Conservation (phyloP, 2,329 filamentous ascomycete species). For the Sporothrix inflata region DNA sequence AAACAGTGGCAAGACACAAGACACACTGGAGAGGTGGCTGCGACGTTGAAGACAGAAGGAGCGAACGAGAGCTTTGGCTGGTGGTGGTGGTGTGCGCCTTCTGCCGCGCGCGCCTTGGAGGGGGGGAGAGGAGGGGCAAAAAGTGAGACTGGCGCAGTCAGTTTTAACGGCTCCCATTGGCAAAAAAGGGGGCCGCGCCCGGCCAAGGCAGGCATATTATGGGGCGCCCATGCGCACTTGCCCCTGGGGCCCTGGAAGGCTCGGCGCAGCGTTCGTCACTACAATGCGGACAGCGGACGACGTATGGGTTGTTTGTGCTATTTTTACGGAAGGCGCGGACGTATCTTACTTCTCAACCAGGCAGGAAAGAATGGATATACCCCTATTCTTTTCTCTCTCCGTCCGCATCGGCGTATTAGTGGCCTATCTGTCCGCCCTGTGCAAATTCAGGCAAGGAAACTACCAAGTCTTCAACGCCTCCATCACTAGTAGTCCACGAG, state of each 20-base stretch:
- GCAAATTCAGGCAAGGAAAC: too few species aligned
- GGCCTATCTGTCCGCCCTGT: too few species aligned
- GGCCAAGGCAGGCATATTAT: constrained; percentile 6
- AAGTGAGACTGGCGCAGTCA: constrained; percentile 9
- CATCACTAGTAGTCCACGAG: too few species aligned
- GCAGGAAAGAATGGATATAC: neutral
- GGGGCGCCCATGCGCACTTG: neutral
- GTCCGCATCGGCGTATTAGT: too few species aligned
- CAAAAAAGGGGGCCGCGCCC: neutral
- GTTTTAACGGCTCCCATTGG: constrained; percentile 8
- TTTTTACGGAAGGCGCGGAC: constrained; percentile 16
- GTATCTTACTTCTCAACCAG: neutral
- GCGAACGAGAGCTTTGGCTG: neutral
- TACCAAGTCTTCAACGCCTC: too few species aligned
- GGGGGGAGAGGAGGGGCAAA: constrained; percentile 6
- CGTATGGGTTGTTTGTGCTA: neutral
- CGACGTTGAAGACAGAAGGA: neutral
- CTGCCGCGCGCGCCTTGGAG: neutral
- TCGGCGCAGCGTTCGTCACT: neutral
- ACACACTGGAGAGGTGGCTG: neutral
- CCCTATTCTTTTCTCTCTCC: neutral
- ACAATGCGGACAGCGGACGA: neutral
- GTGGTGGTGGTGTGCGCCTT: neutral
- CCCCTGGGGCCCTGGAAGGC: neutral
- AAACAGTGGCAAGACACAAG: neutral